These are phyloP conservation scores for Crotalaria pallida DNA, from an alignment of 306 rosid genomes.

Conservation along the genomic window DNA sequence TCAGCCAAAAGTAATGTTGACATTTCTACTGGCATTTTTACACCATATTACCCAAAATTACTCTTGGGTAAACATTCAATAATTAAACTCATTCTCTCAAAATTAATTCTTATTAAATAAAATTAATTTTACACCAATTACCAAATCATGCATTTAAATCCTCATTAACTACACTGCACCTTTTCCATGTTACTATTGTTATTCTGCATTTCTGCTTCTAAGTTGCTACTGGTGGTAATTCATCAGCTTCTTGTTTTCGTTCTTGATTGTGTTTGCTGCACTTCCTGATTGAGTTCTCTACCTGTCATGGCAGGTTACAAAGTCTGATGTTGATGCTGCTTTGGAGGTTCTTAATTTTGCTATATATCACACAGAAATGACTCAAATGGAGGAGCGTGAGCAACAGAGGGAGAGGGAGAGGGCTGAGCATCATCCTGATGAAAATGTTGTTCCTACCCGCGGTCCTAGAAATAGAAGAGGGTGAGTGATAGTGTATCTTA, in stretches of 20 bases:
- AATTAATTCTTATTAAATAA: too few species aligned
- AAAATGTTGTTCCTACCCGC: conserved; percentile 40
- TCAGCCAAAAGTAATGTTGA: neutral
- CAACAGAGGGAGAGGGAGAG: conserved; percentile 63
- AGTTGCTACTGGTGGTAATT: neutral
- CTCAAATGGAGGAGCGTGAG: conserved; percentile 94
- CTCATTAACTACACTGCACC: neutral
- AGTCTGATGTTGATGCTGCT: conserved; percentile 92
- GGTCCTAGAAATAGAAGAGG: conserved; percentile 38
- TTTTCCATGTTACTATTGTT: neutral
- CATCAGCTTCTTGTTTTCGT: neutral
- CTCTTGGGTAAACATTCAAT: neutral
- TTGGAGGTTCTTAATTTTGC: conserved; percentile 80
- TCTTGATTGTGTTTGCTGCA: neutral
- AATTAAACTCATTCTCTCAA: too few species aligned
- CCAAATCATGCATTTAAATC: neutral
- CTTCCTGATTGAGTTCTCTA: conserved; percentile 14
- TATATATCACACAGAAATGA: conserved; percentile 85
- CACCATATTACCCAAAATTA: neutral
- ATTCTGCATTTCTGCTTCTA: neutral
- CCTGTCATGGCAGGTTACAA: conserved; percentile 55
- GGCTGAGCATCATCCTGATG: conserved; percentile 42
- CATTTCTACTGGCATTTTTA: neutral
- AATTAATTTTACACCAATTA: neutral
- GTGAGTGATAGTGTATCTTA: conserved; percentile 35